Evolutionary conservation across 148 eudicot species (phyloP).

Genomic region (Camellia lanceoleosa): DNA sequence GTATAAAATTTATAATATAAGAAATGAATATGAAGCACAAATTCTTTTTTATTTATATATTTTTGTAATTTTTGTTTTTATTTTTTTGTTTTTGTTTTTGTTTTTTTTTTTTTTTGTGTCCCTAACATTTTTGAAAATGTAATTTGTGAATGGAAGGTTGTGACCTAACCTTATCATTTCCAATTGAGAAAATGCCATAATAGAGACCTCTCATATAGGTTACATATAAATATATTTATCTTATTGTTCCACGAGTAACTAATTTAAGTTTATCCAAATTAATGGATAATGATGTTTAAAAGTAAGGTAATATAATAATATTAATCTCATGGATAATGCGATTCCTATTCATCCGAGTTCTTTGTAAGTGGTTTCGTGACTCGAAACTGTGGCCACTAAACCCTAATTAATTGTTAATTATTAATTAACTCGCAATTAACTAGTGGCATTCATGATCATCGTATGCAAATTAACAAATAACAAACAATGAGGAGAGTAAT

Average conservation of each 20-base stretch:
- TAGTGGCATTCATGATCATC: neutral
- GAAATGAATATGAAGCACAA: too few species aligned
- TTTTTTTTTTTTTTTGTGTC: too few species aligned
- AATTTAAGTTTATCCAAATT: neutral
- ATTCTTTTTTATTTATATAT: too few species aligned
- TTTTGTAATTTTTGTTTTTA: too few species aligned
- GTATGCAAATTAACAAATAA: neutral
- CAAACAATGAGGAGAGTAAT: neutral
- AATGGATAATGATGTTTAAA: neutral
- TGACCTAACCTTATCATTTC: too few species aligned
- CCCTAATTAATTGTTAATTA: neutral
- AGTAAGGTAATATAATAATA: too few species aligned
- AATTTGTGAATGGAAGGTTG: too few species aligned
- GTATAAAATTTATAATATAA: too few species aligned
- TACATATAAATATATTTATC: too few species aligned
- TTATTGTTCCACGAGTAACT: too few species aligned
- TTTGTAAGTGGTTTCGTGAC: constrained; percentile 13
- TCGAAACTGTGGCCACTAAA: constrained; percentile 6
- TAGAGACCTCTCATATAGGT: neutral
- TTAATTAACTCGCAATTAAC: neutral
- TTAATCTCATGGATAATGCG: neutral
- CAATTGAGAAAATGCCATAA: neutral
- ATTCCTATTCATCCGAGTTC: neutral
- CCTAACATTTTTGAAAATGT: too few species aligned
- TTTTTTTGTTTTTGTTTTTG: too few species aligned